Conservation (phyloP, 2,329 filamentous ascomycete species). For the Colletotrichum agaves region DNA sequence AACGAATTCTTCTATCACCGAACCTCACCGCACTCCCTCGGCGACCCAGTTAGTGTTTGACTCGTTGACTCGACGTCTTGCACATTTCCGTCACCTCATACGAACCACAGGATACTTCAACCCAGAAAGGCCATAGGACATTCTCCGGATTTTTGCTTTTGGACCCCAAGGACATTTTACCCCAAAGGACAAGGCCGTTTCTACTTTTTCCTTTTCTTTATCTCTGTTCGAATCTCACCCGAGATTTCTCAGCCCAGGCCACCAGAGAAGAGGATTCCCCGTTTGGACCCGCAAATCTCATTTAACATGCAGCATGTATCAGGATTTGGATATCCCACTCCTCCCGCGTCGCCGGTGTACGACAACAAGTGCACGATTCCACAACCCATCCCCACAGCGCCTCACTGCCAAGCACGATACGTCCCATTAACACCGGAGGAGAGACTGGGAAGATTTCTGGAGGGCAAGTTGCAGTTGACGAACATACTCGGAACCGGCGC, state of each 20-base stretch:
- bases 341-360: constrained; percentile 67
- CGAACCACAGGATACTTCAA: constrained; percentile 39
- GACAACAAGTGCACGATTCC: constrained; percentile 60
- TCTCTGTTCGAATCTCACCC: constrained; percentile 31
- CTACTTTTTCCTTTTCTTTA: constrained; percentile 42
- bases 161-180: constrained; percentile 26
- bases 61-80: constrained; percentile 63
- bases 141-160: constrained; percentile 26
- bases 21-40: constrained; percentile 3
- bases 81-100: constrained; percentile 38
- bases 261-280: constrained; percentile 27
- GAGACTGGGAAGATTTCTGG: constrained; percentile 84
- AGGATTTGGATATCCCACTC: constrained; percentile 66
- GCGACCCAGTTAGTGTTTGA: constrained; percentile 46
- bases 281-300: constrained; percentile 47
- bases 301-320: constrained; percentile 71
- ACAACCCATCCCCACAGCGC: constrained; percentile 48
- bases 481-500: constrained; percentile 91
- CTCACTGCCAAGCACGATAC: constrained; percentile 57
- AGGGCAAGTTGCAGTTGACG: constrained; percentile 84
- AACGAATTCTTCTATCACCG: constrained; percentile 23
- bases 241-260: constrained; percentile 40
- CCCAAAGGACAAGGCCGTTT: constrained; percentile 37
- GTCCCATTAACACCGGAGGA: constrained; percentile 79
- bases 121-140: constrained; percentile 35